phyloP scores from a whole-genome alignment of 2,329 filamentous ascomycete genomes.

The Cryphonectria parasitica region DNA sequence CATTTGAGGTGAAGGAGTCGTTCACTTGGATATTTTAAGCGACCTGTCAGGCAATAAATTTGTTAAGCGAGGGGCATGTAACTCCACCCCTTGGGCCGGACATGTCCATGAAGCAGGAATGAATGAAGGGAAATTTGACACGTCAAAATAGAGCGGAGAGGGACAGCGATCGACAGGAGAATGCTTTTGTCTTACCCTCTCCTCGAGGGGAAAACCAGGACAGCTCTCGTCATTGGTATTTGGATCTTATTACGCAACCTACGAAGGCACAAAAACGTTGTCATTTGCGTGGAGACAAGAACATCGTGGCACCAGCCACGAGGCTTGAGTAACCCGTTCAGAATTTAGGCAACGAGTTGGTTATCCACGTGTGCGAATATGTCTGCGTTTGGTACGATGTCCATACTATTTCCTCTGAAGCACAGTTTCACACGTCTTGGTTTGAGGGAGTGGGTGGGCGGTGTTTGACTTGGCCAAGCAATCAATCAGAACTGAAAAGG shows the following conservation, averaged over 20 bases:
- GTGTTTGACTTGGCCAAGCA: not conserved
- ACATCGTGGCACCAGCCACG: not conserved
- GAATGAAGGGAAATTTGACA: not conserved
- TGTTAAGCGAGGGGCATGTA: not conserved
- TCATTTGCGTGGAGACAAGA: not conserved
- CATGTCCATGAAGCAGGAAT: not conserved
- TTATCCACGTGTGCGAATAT: not conserved
- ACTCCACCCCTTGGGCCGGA: not conserved
- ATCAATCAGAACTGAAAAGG: not conserved
- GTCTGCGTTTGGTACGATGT: not conserved
- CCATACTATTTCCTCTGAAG: not conserved
- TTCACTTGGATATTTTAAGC: constrained; percentile 65
- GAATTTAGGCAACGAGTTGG: not conserved
- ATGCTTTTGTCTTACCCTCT: not conserved
- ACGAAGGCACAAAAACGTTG: not conserved
- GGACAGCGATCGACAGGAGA: not conserved
- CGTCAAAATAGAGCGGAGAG: not conserved
- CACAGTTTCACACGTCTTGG: not conserved
- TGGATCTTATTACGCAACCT: not conserved
- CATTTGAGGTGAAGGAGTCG: constrained; percentile 64
- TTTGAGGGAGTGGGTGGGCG: not conserved
- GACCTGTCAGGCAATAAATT: not conserved
- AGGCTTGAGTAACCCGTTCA: not conserved
- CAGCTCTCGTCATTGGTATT: not conserved
- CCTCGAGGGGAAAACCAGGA: not conserved